Evolutionary conservation across 305 asterid species (phyloP).

Genomic region (Fraxinus velutina): DNA sequence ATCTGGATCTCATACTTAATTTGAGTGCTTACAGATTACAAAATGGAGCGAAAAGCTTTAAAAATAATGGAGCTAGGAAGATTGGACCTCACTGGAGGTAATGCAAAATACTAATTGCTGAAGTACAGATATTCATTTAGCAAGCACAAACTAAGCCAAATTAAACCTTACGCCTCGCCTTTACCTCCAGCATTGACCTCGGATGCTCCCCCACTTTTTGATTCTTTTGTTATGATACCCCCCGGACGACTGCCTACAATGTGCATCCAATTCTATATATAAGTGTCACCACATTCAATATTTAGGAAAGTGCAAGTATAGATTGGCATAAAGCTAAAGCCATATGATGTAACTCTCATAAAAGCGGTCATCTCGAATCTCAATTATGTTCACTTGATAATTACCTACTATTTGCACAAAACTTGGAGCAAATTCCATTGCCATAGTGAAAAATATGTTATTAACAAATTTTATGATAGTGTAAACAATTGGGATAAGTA

Average conservation of each 20-base stretch:
- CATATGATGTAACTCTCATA: not conserved
- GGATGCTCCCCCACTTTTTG: slow-evolving; percentile 25
- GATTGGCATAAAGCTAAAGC: slow-evolving; percentile 6
- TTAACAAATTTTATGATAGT: not conserved
- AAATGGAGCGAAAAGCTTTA: not conserved
- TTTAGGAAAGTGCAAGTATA: not conserved
- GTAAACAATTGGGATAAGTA: slow-evolving; percentile 23
- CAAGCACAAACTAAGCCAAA: not conserved
- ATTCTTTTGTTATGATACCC: slow-evolving; percentile 22
- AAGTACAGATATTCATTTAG: not conserved
- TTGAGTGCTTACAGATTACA: not conserved
- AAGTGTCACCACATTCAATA: not conserved
- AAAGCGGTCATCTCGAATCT: not conserved
- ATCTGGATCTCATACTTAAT: not conserved
- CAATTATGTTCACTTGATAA: not conserved
- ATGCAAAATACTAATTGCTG: not conserved
- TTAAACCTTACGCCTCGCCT: slow-evolving; percentile 23
- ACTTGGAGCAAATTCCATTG: not conserved
- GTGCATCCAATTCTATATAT: not conserved
- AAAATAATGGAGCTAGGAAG: not conserved
- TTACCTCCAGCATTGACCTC: slow-evolving; percentile 27
- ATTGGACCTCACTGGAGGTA: not conserved
- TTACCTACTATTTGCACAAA: not conserved
- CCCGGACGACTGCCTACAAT: slow-evolving; percentile 35
- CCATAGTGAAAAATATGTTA: not conserved